These are phyloP conservation scores for Hanseniaspora clermontiae DNA, from an alignment of 805 yeast species.

Conservation along the genomic window DNA sequence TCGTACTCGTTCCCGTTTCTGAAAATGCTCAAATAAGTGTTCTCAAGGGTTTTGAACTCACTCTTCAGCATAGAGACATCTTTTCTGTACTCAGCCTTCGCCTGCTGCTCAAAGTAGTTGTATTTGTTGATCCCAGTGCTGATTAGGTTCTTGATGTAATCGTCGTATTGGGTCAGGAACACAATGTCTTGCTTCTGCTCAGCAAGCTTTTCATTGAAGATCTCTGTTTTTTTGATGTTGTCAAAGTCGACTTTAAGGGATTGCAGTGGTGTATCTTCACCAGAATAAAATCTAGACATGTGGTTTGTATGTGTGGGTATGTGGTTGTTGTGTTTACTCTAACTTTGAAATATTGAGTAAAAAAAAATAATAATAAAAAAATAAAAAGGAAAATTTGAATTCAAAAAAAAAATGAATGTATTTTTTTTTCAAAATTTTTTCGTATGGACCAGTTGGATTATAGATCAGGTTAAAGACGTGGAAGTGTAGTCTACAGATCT, in stretches of 20 bases:
- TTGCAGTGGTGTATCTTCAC: background rate
- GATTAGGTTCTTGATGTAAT: background rate
- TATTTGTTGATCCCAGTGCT: background rate
- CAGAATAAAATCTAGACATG: background rate
- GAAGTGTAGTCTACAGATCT: too few relatives aligned
- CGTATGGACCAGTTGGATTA: background rate
- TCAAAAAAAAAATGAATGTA: background rate
- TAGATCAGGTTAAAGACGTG: too few relatives aligned
- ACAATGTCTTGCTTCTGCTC: conserved; percentile 1
- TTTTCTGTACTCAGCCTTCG: conserved; percentile 6
- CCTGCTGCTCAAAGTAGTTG: conserved; percentile 6
- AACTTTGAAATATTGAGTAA: background rate
- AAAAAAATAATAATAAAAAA: too few relatives aligned
- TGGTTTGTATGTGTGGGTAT: background rate
- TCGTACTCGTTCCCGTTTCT: conserved; percentile 17
- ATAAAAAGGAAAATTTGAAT: too few relatives aligned
- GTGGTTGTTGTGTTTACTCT: background rate
- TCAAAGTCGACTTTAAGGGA: background rate
- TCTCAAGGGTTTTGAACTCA: background rate
- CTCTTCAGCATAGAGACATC: conserved; percentile 1
- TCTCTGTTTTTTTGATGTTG: background rate
- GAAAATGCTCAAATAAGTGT: background rate
- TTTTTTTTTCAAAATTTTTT: too few relatives aligned
- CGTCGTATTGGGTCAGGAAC: conserved; percentile 5
- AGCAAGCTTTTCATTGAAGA: background rate